Conservation (phyloP, 768 basidiomycete genomes). For the Suillus occidentalis region DNA sequence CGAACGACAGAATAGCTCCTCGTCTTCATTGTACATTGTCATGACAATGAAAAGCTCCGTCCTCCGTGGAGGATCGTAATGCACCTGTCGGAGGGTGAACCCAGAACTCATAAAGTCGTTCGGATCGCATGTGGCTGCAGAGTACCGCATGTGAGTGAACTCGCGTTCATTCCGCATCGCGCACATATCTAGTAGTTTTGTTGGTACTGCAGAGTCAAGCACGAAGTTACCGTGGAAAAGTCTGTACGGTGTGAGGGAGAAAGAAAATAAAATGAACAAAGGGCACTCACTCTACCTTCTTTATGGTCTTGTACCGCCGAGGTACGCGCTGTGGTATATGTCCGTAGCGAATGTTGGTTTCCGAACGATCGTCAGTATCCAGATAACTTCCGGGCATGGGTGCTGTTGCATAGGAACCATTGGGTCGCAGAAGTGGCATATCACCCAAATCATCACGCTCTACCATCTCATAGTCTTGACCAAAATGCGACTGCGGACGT, state of each 20-base stretch:
- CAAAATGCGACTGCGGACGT: slow-evolving; percentile 26
- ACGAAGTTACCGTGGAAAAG: slow-evolving; percentile 94
- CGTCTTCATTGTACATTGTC: slow-evolving; percentile 98
- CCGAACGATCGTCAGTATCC: slow-evolving; percentile 33
- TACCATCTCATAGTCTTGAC: slow-evolving; percentile 37
- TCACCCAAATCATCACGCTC: slow-evolving; percentile 56
- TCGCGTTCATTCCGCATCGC: slow-evolving; percentile 77
- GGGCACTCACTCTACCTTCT: slow-evolving; percentile 77
- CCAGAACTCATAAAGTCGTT: slow-evolving; percentile 82
- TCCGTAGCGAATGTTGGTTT: slow-evolving; percentile 80
- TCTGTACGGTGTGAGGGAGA: slow-evolving; percentile 30
- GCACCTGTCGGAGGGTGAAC: slow-evolving; percentile 87
- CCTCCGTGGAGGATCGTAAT: slow-evolving; percentile 86
- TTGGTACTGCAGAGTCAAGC: slow-evolving; percentile 84
- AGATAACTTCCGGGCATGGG: slow-evolving; percentile 47
- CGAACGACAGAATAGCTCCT: slow-evolving; percentile 85
- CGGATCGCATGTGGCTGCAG: slow-evolving; percentile 94
- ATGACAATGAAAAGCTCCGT: slow-evolving; percentile 97
- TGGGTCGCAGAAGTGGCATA: slow-evolving; percentile 62
- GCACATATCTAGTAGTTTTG: slow-evolving; percentile 88
- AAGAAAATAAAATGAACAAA: not conserved
- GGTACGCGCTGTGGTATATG: slow-evolving; percentile 89
- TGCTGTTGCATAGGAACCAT: slow-evolving; percentile 32
- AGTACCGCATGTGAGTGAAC: slow-evolving; percentile 95
- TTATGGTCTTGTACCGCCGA: slow-evolving; percentile 89